Conservation (phyloP, 176 grass and related monocot genomes). For the Lolium perenne region DNA sequence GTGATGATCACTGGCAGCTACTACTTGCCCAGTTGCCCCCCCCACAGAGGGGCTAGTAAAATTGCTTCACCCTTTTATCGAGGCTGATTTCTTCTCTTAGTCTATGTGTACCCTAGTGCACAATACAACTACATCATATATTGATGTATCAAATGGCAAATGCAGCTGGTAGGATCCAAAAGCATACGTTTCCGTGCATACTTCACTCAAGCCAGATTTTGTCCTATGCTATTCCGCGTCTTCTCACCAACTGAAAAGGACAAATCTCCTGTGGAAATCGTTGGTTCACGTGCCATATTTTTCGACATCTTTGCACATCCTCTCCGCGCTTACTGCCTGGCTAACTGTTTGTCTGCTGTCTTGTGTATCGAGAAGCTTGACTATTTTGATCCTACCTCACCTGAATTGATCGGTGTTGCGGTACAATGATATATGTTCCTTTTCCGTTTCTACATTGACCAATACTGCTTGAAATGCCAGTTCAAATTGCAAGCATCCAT, state of each 20-base stretch:
- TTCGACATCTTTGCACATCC: not conserved
- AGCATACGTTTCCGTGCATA: not conserved
- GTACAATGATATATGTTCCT: slow-evolving; percentile 5
- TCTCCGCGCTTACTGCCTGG: not conserved
- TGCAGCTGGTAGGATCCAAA: not conserved
- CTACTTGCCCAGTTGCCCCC: not conserved
- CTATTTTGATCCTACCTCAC: not conserved
- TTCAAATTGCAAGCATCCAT: not conserved
- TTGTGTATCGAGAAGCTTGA: not conserved
- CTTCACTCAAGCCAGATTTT: not conserved
- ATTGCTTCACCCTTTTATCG: not conserved
- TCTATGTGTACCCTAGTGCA: not conserved
- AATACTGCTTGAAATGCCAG: slow-evolving; percentile 9
- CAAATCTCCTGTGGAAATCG: slow-evolving; percentile 3
- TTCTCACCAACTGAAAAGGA: not conserved
- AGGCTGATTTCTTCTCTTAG: not conserved
- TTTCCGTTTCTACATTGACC: slow-evolving; percentile 14
- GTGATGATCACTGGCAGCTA: not conserved
- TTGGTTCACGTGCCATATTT: not conserved
- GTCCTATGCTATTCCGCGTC: not conserved
- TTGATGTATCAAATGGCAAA: not conserved
- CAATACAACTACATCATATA: not conserved
- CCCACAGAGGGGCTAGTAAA: not conserved
- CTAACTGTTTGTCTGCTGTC: not conserved
- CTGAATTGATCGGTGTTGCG: not conserved